A percentile compares a stretch with the other conserved stretches of the same genome.
phyloP scores from a whole-genome alignment of 1,284 basidiomycete species.

The Hypsizygus ulmarius region DNA sequence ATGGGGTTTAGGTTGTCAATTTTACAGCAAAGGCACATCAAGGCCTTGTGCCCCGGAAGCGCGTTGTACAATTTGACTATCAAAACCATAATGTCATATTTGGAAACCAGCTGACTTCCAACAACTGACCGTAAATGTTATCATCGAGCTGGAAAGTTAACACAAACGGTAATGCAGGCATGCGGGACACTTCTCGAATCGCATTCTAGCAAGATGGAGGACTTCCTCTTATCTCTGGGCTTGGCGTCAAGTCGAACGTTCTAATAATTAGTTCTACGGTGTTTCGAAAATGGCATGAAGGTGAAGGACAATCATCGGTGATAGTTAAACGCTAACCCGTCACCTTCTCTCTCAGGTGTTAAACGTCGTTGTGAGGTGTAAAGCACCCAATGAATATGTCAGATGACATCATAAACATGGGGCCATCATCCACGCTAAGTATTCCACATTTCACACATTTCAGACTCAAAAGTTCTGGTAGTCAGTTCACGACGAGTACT shows the following conservation, averaged over 20 bases:
- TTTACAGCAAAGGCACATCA: no score
- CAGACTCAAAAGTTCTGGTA: no score
- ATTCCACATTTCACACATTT: neutral
- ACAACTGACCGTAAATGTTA: neutral
- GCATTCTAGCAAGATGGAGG: neutral
- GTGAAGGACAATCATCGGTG: neutral
- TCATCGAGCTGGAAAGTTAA: neutral
- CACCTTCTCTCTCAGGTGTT: no score
- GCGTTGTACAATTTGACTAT: neutral
- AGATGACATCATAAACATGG: no score
- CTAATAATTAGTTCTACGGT: neutral
- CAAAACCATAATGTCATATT: neutral
- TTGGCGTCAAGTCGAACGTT: neutral
- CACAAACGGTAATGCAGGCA: neutral
- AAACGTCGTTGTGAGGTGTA: no score
- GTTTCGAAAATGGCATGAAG: neutral
- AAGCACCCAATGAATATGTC: no score
- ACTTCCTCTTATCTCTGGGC: neutral
- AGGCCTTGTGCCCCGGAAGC: no score
- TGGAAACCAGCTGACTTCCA: neutral
- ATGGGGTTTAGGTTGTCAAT: no score
- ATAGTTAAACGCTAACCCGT: neutral
- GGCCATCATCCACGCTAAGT: neutral
- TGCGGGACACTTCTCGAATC: neutral
- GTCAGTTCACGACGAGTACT: neutral